phyloP scores from a whole-genome alignment of 83 land plant species.

The Larix sibirica region DNA sequence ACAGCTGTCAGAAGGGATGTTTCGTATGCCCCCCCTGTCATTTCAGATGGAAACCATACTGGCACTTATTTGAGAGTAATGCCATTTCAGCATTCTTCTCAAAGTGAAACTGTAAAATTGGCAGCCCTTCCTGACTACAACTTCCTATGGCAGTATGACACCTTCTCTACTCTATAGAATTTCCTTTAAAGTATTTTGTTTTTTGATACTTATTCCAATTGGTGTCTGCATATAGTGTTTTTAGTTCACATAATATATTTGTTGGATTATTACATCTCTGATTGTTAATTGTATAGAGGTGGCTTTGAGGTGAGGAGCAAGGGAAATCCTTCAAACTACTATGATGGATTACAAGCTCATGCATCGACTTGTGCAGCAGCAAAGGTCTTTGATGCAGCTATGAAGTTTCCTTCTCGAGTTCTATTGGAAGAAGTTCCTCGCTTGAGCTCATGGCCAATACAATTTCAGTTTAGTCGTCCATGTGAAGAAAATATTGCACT shows the following conservation, averaged over 20 bases:
- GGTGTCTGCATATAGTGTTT: slow-evolving; percentile 1
- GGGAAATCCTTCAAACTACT: slow-evolving; percentile 35
- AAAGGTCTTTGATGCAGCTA: slow-evolving; percentile 51
- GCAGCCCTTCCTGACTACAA: slow-evolving; percentile 58
- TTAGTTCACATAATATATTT: background rate
- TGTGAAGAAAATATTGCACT: slow-evolving; percentile 74
- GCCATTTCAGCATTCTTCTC: background rate
- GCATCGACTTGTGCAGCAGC: slow-evolving; percentile 63
- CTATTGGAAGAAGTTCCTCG: slow-evolving; percentile 59
- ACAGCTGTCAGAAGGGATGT: slow-evolving; percentile 13
- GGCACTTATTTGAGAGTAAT: background rate
- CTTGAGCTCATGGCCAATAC: slow-evolving; percentile 60
- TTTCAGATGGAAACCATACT: slow-evolving; percentile 17
- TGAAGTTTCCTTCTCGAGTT: slow-evolving; percentile 36
- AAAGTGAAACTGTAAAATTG: slow-evolving; percentile 2
- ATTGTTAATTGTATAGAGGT: slow-evolving; percentile 48
- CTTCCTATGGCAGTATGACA: slow-evolving; percentile 69
- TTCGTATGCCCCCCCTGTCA: background rate
- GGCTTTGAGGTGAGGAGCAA: slow-evolving; percentile 53
- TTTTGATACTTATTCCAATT: background rate
- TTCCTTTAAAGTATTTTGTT: slow-evolving; percentile 10
- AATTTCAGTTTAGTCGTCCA: slow-evolving; percentile 39
- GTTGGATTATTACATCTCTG: background rate
- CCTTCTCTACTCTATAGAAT: slow-evolving; percentile 4
- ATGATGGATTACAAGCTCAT: slow-evolving; percentile 76